phyloP scores from a whole-genome alignment of 2,329 filamentous ascomycete species.

The Fusarium cicatricum region DNA sequence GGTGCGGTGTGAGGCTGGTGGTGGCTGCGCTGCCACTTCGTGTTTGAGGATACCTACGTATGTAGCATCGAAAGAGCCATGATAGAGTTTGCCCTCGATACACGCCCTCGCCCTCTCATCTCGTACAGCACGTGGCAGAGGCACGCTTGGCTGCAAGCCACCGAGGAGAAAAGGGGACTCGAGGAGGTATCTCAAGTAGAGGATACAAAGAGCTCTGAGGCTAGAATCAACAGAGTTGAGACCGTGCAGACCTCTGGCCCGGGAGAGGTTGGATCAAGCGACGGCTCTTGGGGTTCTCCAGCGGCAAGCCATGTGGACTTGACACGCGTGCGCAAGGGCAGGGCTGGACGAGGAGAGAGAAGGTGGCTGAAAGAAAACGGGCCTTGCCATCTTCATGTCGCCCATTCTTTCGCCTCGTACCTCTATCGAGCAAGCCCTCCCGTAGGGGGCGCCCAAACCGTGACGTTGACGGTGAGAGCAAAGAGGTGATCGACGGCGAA shows the following conservation, averaged over 20 bases:
- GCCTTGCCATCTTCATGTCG: too few species aligned
- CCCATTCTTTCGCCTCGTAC: background rate
- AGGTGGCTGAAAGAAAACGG: too few species aligned
- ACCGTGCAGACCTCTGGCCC: too few species aligned
- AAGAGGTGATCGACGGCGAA: too few species aligned
- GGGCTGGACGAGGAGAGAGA: too few species aligned
- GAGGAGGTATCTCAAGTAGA: constrained; percentile 30
- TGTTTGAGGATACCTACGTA: too few species aligned
- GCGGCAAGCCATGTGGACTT: constrained; percentile 24
- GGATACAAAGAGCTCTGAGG: constrained; percentile 22
- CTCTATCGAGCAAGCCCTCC: background rate
- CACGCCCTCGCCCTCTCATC: constrained; percentile 21
- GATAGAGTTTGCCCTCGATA: constrained; percentile 22
- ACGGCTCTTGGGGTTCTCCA: constrained; percentile 8
- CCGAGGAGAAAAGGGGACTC: constrained; percentile 10
- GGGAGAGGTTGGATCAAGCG: background rate
- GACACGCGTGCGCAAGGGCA: constrained; percentile 6
- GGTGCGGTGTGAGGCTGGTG: constrained; percentile 16
- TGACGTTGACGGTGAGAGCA: constrained; percentile 11
- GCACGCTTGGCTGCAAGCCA: constrained; percentile 33
- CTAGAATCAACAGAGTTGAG: constrained; percentile 6
- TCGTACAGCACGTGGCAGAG: constrained; percentile 33
- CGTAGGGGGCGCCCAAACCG: background rate
- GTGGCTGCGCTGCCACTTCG: constrained; percentile 4
- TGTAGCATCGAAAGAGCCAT: constrained; percentile 22